Percentiles rank a stretch among this genome's conserved stretches.
Evolutionary conservation across 208 protist genomes (phyloP).

Genomic region (Leishmania tarentolae): DNA sequence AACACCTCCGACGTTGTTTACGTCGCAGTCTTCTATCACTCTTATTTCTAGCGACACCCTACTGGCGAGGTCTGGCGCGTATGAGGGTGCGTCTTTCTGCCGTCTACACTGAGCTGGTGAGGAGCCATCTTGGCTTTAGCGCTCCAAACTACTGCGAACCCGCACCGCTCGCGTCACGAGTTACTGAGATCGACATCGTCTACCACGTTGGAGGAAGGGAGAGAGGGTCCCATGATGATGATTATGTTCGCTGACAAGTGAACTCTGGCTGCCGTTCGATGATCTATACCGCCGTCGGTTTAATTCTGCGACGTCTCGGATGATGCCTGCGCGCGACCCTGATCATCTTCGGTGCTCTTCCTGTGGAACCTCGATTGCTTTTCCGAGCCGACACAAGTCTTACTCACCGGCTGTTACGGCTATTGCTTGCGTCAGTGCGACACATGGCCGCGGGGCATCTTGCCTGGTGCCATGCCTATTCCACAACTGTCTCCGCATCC

Average conservation of each 20-base stretch:
- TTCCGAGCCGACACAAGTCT: background rate
- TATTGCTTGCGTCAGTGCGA: background rate
- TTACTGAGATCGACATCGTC: background rate
- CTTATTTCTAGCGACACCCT: background rate
- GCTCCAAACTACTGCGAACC: background rate
- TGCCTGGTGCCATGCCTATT: constrained; percentile 17
- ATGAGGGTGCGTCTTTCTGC: background rate
- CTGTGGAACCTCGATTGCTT: constrained; percentile 8
- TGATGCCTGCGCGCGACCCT: background rate
- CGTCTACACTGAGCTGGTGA: background rate
- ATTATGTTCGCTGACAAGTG: constrained; percentile 2
- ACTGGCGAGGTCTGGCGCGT: background rate
- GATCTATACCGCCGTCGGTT: constrained; percentile 5
- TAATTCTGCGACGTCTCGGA: background rate
- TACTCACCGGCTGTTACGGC: background rate
- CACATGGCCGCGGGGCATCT: background rate
- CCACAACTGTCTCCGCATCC: constrained; percentile 1
- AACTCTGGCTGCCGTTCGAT: constrained; percentile 11
- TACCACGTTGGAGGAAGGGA: background rate
- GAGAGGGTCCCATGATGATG: background rate
- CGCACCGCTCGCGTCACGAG: background rate
- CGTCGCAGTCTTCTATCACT: background rate
- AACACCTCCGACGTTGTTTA: background rate
- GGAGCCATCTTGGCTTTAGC: background rate
- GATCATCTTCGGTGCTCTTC: background rate